Conservation (phyloP, 208 protist genomes). For the Leishmania arabica region DNA sequence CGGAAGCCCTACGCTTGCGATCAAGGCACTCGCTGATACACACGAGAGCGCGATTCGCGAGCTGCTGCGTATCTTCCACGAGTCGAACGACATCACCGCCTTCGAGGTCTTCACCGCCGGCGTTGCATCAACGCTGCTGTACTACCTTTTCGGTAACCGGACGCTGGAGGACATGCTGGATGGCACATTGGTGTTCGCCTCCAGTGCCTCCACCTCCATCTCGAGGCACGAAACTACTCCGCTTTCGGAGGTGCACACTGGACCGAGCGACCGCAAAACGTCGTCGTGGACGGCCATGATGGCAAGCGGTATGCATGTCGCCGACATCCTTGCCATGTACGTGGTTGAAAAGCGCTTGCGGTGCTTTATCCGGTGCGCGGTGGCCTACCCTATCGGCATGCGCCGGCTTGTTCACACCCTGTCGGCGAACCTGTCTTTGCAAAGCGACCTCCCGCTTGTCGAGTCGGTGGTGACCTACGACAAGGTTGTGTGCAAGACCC, state of each 20-base stretch:
- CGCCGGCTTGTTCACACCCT: constrained; percentile 51
- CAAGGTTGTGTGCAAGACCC: constrained; percentile 55
- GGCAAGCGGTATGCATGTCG: constrained; percentile 46
- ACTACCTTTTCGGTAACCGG: constrained; percentile 45
- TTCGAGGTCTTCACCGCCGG: constrained; percentile 54
- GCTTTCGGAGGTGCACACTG: constrained; percentile 4
- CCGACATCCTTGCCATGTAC: constrained; percentile 44
- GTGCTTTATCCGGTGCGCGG: constrained; percentile 44
- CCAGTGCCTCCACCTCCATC: constrained; percentile 41
- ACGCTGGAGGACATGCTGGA: constrained; percentile 37
- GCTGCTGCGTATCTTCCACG: constrained; percentile 37
- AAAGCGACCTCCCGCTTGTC: constrained; percentile 64
- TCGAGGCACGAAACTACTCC: constrained; percentile 15
- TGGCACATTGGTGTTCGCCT: constrained; percentile 27
- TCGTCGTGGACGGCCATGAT: constrained; percentile 45
- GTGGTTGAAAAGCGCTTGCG: constrained; percentile 46
- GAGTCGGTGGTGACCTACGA: constrained; percentile 67
- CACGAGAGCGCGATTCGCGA: constrained; percentile 33
- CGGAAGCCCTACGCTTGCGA: background rate
- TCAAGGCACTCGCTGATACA: constrained; percentile 6
- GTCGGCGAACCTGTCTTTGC: constrained; percentile 48
- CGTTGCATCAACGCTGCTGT: constrained; percentile 38
- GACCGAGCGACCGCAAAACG: constrained; percentile 25
- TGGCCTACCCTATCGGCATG: constrained; percentile 40
- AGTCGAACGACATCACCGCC: constrained; percentile 40